A percentile compares a stretch with the other conserved stretches of the same genome.
Evolutionary conservation across 352 stramenopile species (phyloP).

Genomic region (Pythium scleroteichum): DNA sequence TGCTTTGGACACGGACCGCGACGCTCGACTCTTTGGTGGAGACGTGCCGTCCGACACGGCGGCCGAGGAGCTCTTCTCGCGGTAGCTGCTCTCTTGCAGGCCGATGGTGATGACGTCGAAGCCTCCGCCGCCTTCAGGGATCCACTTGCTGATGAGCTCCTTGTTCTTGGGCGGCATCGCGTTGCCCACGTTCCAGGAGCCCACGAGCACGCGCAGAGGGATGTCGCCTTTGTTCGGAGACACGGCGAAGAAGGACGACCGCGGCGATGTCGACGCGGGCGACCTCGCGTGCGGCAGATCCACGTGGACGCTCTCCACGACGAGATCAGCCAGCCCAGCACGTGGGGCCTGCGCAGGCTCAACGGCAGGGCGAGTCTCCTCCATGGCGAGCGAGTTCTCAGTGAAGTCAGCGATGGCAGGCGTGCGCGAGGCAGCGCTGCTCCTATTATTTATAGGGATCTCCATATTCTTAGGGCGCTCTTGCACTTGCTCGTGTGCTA

Average conservation of each 20-base stretch:
- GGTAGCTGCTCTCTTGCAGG: constrained; percentile 83
- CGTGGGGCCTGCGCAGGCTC: background rate
- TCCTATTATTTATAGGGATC: too few relatives aligned
- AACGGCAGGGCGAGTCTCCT: background rate
- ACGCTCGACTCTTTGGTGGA: constrained; percentile 11
- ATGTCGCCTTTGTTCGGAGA: constrained; percentile 14
- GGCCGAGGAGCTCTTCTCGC: constrained; percentile 33
- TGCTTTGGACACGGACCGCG: constrained; percentile 18
- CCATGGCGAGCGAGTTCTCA: too few relatives aligned
- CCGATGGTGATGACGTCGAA: constrained; percentile 86
- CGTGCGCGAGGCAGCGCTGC: too few relatives aligned
- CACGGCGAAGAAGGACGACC: constrained; percentile 14
- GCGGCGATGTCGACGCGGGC: constrained; percentile 6
- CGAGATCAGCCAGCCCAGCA: constrained; percentile 1
- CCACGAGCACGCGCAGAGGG: constrained; percentile 58
- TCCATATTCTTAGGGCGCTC: too few relatives aligned
- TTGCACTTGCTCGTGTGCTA: too few relatives aligned
- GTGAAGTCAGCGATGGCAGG: too few relatives aligned
- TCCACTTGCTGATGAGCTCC: constrained; percentile 60
- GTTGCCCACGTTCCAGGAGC: constrained; percentile 88
- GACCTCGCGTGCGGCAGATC: background rate
- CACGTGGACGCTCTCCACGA: constrained; percentile 14
- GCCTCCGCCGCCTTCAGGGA: constrained; percentile 71
- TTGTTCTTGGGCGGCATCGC: constrained; percentile 67
- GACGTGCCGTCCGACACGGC: constrained; percentile 2